A percentile compares a stretch with the other conserved stretches of the same genome.
Evolutionary conservation across 306 rosid species (phyloP).

Genomic region (Abrus precatorius): DNA sequence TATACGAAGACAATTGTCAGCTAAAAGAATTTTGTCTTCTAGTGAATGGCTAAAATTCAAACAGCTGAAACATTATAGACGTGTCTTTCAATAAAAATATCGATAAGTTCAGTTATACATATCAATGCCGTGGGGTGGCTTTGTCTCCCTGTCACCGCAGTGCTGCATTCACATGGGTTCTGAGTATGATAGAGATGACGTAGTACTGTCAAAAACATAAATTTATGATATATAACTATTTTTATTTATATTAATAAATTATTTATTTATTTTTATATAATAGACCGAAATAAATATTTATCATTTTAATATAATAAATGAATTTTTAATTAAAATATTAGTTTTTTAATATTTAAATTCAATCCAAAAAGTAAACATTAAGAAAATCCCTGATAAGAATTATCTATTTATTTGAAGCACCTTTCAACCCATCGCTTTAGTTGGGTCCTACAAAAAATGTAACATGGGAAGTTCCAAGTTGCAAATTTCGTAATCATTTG

Average conservation of each 20-base stretch:
- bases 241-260: too few relatives aligned
- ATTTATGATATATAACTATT: too few relatives aligned
- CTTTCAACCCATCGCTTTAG: background rate
- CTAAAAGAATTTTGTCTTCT: background rate
- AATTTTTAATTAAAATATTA: too few relatives aligned
- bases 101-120: background rate
- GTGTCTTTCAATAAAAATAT: background rate
- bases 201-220: background rate
- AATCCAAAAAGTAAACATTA: too few relatives aligned
- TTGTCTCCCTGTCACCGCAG: background rate
- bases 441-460: constrained; percentile 15
- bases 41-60: background rate
- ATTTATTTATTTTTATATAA: too few relatives aligned
- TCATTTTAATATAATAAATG: too few relatives aligned
- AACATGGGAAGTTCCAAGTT: background rate
- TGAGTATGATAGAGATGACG: background rate
- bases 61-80: background rate
- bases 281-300: too few relatives aligned
- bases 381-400: too few relatives aligned
- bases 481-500: background rate
- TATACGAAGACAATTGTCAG: background rate
- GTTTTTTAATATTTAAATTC: too few relatives aligned
- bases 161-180: constrained; percentile 34
- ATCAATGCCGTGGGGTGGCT: constrained; percentile 11
- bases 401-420: too few relatives aligned